phyloP scores from a whole-genome alignment of 345 rosid genomes.

The Capsella bursapastoris region DNA sequence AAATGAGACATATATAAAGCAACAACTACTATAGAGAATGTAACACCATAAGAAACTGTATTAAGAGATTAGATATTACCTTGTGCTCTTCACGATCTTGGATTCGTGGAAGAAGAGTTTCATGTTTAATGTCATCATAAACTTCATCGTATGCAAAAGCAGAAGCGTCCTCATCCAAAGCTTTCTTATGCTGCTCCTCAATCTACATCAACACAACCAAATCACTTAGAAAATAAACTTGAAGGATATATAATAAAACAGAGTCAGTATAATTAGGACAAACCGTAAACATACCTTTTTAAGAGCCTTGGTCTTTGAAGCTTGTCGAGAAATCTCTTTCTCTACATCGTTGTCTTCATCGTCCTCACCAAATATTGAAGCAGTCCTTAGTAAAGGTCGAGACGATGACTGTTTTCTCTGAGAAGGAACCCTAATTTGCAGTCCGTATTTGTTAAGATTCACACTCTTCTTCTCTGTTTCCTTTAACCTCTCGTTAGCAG shows the following conservation, averaged over 20 bases:
- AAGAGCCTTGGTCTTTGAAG: slow-evolving; percentile 69
- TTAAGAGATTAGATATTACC: slow-evolving; percentile 41
- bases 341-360: slow-evolving; percentile 67
- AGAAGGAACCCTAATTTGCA: slow-evolving; percentile 74
- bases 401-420: slow-evolving; percentile 57
- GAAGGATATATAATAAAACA: not conserved
- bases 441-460: slow-evolving; percentile 78
- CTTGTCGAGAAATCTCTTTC: slow-evolving; percentile 78
- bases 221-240: not conserved
- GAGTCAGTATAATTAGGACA: not conserved
- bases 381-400: slow-evolving; percentile 54
- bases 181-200: slow-evolving; percentile 88
- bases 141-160: slow-evolving; percentile 86
- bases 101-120: slow-evolving; percentile 51
- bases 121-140: slow-evolving; percentile 74
- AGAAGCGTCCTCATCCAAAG: slow-evolving; percentile 77
- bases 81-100: slow-evolving; percentile 66
- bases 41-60: not conserved
- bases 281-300: slow-evolving; percentile 52
- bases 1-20: too few species aligned
- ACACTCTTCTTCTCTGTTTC: not conserved
- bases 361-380: slow-evolving; percentile 56
- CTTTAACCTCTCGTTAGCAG: too few species aligned
- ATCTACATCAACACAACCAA: slow-evolving; percentile 44
- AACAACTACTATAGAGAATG: too few species aligned